Conservation (phyloP, 2,329 filamentous ascomycete genomes). For the Cercospora brassicicola region DNA sequence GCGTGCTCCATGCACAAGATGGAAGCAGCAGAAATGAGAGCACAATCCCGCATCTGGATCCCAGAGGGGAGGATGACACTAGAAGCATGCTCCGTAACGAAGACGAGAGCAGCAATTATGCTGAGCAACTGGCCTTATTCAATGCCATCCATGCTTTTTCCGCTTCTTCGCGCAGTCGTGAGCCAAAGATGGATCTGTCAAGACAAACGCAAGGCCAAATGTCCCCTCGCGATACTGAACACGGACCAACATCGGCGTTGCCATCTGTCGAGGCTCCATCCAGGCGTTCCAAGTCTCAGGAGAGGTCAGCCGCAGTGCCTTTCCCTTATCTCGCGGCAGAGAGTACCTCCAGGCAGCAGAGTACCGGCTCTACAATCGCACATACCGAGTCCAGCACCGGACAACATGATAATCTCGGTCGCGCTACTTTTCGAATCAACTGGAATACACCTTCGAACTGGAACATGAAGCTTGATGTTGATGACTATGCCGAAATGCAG, state of each 20-base stretch:
- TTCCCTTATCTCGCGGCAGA: not conserved
- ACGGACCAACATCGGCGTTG: not conserved
- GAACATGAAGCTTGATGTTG: not conserved
- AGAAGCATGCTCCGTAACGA: not conserved
- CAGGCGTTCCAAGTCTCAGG: not conserved
- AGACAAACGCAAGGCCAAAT: not conserved
- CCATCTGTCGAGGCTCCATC: not conserved
- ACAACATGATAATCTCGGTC: not conserved
- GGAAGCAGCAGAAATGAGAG: not conserved
- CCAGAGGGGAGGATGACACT: not conserved
- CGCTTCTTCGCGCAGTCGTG: not conserved
- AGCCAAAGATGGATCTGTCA: not conserved
- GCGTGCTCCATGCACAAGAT: too few species aligned
- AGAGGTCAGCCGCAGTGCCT: not conserved
- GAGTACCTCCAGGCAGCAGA: not conserved
- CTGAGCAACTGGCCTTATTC: not conserved
- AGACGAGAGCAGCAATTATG: not conserved
- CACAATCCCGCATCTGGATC: not conserved
- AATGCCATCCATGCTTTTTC: not conserved
- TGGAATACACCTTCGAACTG: not conserved
- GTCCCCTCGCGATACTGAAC: not conserved
- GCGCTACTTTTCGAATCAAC: not conserved
- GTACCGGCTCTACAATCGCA: not conserved
- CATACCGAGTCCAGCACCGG: not conserved
- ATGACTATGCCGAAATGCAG: slow-evolving; percentile 6